Conservation (phyloP, 2,329 filamentous ascomycete genomes). For the Emericellopsis atlantica region DNA sequence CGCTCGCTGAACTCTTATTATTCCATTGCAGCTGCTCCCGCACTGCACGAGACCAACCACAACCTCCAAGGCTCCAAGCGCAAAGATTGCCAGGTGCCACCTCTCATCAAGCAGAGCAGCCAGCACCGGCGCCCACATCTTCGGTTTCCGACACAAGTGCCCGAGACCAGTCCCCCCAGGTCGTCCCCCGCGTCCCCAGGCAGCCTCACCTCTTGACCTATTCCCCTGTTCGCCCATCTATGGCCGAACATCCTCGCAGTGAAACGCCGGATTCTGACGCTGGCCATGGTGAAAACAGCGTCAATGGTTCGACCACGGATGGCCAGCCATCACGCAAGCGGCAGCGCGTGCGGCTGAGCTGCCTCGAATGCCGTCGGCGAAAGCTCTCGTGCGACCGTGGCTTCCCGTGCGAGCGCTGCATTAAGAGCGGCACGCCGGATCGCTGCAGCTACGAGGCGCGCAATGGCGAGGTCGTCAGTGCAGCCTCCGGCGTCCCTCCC, state of each 20-base stretch:
- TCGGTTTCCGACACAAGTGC: too few species aligned
- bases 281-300: constrained; percentile 12
- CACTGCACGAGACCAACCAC: too few species aligned
- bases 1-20: too few species aligned
- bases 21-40: too few species aligned
- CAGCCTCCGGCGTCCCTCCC: constrained; percentile 30
- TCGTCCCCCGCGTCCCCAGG: not conserved
- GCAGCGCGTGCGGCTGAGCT: constrained; percentile 46
- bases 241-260: constrained; percentile 13
- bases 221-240: not conserved
- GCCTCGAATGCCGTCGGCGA: constrained; percentile 45
- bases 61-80: too few species aligned
- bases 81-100: too few species aligned
- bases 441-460: constrained; percentile 47
- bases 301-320: constrained; percentile 16
- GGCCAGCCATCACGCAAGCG: constrained; percentile 35
- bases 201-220: not conserved
- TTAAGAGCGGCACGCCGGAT: constrained; percentile 48
- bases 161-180: not conserved
- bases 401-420: constrained; percentile 48
- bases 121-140: too few species aligned
- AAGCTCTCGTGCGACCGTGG: constrained; percentile 51
- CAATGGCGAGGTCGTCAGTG: constrained; percentile 35
- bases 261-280: constrained; percentile 24
- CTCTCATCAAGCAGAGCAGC: too few species aligned